These are phyloP conservation scores for Colletotrichum chlorophyti DNA, from an alignment of 2,329 filamentous ascomycete species.

Conservation along the genomic window DNA sequence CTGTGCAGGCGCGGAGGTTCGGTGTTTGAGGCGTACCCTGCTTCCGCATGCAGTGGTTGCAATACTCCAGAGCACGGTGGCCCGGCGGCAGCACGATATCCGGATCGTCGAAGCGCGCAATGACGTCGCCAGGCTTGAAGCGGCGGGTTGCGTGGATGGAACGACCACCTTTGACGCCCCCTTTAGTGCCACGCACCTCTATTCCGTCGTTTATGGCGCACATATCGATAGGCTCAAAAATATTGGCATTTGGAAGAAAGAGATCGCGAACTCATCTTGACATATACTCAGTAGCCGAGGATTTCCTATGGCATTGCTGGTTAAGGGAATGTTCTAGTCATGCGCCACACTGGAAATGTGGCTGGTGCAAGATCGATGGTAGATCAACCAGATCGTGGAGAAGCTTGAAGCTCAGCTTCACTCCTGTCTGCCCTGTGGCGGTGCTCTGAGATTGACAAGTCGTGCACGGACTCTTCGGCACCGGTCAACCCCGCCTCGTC, in stretches of 20 bases:
- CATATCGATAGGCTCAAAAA: not conserved
- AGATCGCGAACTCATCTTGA: too few relatives aligned
- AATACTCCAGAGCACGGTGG: constrained; percentile 48
- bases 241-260: not conserved
- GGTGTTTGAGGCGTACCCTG: constrained; percentile 23
- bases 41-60: constrained; percentile 54
- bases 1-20: constrained; percentile 48
- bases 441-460: constrained; percentile 2
- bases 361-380: too few relatives aligned
- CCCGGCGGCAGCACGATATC: constrained; percentile 56
- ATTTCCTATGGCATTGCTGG: too few relatives aligned
- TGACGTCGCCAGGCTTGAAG: constrained; percentile 52
- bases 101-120: constrained; percentile 50
- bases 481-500: constrained; percentile 20
- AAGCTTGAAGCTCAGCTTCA: not conserved
- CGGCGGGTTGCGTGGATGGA: constrained; percentile 49
- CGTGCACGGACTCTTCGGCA: constrained; percentile 7
- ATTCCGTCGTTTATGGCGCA: not conserved
- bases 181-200: constrained; percentile 17
- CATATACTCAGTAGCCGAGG: too few relatives aligned
- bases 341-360: too few relatives aligned
- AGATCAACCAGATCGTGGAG: too few relatives aligned
- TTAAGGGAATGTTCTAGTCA: too few relatives aligned
- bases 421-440: not conserved
- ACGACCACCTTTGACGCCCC: constrained; percentile 47